Conservation (phyloP, 306 rosid genomes). For the Chamaecrista fasciculata region DNA sequence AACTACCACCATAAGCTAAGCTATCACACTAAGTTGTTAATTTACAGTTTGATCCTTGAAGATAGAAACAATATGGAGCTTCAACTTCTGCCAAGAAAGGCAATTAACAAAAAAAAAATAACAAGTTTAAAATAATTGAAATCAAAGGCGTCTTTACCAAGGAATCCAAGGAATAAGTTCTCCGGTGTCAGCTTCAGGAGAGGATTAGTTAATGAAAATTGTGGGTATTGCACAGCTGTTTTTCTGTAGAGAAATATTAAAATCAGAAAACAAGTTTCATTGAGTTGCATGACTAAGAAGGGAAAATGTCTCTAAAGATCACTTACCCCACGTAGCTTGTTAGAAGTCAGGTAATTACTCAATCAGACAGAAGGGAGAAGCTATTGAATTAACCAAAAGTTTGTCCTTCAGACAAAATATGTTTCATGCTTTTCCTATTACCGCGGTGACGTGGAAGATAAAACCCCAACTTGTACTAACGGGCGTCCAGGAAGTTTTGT, state of each 20-base stretch:
- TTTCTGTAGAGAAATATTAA: constrained; percentile 13
- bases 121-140: constrained; percentile 10
- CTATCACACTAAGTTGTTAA: constrained; percentile 20
- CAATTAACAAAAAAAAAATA: constrained; percentile 6
- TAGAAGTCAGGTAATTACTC: constrained; percentile 14
- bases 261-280: constrained; percentile 8
- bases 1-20: constrained; percentile 19
- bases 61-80: constrained; percentile 25
- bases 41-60: constrained; percentile 27
- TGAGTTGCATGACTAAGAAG: constrained; percentile 19
- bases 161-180: constrained; percentile 25
- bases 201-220: constrained; percentile 20
- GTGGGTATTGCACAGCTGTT: constrained; percentile 29
- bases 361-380: constrained; percentile 32
- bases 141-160: constrained; percentile 20
- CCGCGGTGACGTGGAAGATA: constrained; percentile 45
- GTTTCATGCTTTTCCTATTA: constrained; percentile 39
- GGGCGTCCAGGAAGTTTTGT: constrained; percentile 56
- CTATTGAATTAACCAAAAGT: constrained; percentile 26
- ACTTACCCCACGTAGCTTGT: constrained; percentile 12
- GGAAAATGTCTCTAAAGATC: constrained; percentile 15
- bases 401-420: constrained; percentile 20
- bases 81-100: constrained; percentile 24
- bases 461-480: constrained; percentile 32
- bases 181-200: constrained; percentile 28